phyloP scores from a whole-genome alignment of 805 yeast species.

The Lachancea nothofagi region DNA sequence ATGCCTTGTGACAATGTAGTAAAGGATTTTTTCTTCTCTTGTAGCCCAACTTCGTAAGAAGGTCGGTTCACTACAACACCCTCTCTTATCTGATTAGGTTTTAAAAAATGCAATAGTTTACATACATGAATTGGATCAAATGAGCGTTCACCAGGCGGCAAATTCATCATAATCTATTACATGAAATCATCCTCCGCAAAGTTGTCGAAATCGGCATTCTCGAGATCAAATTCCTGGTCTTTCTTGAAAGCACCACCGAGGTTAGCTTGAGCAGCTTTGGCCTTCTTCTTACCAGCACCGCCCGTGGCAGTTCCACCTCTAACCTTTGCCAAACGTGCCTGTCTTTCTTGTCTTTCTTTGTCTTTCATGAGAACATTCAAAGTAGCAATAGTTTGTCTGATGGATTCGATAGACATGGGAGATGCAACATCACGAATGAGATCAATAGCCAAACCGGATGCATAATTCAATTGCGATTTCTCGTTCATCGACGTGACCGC shows the following conservation, averaged over 20 bases:
- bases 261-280: constrained; percentile 68
- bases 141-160: too few species aligned
- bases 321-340: constrained; percentile 65
- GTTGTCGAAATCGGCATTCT: constrained; percentile 48
- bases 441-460: constrained; percentile 75
- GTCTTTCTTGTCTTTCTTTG: constrained; percentile 86
- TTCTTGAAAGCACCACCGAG: constrained; percentile 60
- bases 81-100: too few species aligned
- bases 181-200: constrained; percentile 79
- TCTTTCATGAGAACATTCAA: constrained; percentile 75
- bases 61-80: too few species aligned
- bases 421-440: constrained; percentile 76
- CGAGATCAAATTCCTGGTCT: constrained; percentile 54
- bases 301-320: constrained; percentile 84
- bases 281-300: constrained; percentile 95
- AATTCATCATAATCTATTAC: constrained; percentile 44
- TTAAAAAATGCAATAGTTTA: too few species aligned
- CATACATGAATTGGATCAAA: too few species aligned
- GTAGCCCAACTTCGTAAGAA: too few species aligned
- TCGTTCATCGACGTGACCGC: constrained; percentile 56
- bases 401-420: constrained; percentile 76
- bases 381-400: constrained; percentile 81
- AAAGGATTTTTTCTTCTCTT: too few species aligned
- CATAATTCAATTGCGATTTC: constrained; percentile 59
- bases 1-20: too few species aligned